Evolutionary conservation across 768 basidiomycete species (phyloP).

Genomic region (Lactifluus echinatus): DNA sequence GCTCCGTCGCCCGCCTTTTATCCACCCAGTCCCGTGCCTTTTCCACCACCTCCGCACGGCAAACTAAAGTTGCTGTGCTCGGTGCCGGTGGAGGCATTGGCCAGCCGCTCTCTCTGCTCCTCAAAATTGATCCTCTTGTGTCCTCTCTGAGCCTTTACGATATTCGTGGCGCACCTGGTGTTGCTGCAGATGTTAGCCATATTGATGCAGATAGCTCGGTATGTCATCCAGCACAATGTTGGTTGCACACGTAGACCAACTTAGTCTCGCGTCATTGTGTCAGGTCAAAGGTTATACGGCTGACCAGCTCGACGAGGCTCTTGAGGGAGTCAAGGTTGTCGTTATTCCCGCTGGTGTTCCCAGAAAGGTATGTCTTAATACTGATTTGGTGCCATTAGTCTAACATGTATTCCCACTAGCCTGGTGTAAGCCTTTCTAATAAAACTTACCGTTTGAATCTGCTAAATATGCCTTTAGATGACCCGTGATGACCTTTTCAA

Average conservation of each 20-base stretch:
- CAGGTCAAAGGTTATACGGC: slow-evolving; percentile 76
- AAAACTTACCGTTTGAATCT: slow-evolving; percentile 24
- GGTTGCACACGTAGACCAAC: not conserved
- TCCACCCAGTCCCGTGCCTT: slow-evolving; percentile 54
- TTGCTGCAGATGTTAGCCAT: slow-evolving; percentile 95
- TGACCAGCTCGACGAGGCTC: slow-evolving; percentile 82
- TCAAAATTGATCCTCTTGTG: slow-evolving; percentile 90
- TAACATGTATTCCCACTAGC: slow-evolving; percentile 40
- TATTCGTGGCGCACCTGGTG: slow-evolving; percentile 93
- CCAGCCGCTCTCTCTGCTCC: slow-evolving; percentile 88
- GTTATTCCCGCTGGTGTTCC: slow-evolving; percentile 99
- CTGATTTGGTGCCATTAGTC: slow-evolving; percentile 13
- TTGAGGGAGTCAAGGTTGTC: slow-evolving; percentile 85
- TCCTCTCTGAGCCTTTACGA: slow-evolving; percentile 83
- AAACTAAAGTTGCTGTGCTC: slow-evolving; percentile 89
- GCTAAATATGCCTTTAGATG: slow-evolving; percentile 46
- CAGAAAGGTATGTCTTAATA: slow-evolving; percentile 60
- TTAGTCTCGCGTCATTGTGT: not conserved
- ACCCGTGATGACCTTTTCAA: slow-evolving; percentile 96
- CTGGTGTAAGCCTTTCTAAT: slow-evolving; percentile 56
- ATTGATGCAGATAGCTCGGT: slow-evolving; percentile 82
- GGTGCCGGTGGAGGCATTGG: slow-evolving; percentile 99
- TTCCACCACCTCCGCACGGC: slow-evolving; percentile 62
- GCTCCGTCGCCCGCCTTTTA: slow-evolving; percentile 50
- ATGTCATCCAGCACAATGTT: slow-evolving; percentile 23